Conservation (phyloP, 805 yeast species). For the Kodamaea leandrae region DNA sequence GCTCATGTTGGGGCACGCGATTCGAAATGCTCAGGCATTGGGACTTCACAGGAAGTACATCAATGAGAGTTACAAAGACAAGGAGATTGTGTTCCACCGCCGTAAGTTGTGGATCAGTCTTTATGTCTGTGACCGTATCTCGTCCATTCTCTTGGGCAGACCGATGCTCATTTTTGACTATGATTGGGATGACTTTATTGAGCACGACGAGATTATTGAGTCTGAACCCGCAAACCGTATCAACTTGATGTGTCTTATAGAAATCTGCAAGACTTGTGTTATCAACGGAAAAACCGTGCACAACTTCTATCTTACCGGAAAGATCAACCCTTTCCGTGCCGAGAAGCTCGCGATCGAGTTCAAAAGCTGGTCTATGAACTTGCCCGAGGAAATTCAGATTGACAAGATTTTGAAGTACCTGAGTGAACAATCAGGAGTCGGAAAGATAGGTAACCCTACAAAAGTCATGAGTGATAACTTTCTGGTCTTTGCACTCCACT, state of each 20-base stretch:
- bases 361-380: conserved; percentile 31
- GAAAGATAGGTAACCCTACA: conserved; percentile 2
- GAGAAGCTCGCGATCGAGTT: conserved; percentile 34
- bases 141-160: conserved; percentile 36
- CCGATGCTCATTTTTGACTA: conserved; percentile 33
- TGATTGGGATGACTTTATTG: conserved; percentile 39
- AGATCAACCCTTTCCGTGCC: conserved; percentile 28
- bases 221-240: conserved; percentile 10
- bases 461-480: conserved; percentile 15
- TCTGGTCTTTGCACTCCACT: conserved; percentile 31
- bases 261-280: conserved; percentile 25
- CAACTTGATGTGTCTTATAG: conserved; percentile 24
- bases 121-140: conserved; percentile 33
- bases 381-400: conserved; percentile 30
- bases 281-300: conserved; percentile 30
- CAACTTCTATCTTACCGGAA: conserved; percentile 30
- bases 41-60: conserved; percentile 40
- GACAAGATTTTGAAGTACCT: conserved; percentile 18
- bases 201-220: conserved; percentile 16
- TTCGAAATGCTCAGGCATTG: conserved; percentile 41
- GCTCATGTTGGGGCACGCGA: conserved; percentile 42
- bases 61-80: conserved; percentile 35
- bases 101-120: conserved; percentile 34
- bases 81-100: conserved; percentile 25
- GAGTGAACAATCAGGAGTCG: not conserved